Evolutionary conservation across 306 rosid species (phyloP).

Genomic region (Lablab purpureus): DNA sequence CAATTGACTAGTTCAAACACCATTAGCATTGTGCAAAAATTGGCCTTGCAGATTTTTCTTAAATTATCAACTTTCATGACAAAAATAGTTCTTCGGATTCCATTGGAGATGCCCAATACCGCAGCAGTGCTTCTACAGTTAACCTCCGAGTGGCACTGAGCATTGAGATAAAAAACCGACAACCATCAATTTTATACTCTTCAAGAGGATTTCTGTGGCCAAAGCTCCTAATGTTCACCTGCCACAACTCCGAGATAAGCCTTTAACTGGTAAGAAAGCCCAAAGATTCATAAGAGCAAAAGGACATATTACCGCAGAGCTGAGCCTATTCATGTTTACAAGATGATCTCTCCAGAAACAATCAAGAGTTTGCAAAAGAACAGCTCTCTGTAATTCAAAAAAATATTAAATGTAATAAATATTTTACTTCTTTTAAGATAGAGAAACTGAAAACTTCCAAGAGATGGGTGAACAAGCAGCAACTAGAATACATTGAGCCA

Average conservation of each 20-base stretch:
- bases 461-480: constrained; percentile 32
- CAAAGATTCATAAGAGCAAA: constrained; percentile 39
- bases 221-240: constrained; percentile 95
- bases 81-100: constrained; percentile 74
- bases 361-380: constrained; percentile 92
- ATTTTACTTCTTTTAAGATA: background rate
- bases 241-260: constrained; percentile 56
- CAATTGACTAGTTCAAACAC: constrained; percentile 9
- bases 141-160: constrained; percentile 94
- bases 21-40: background rate
- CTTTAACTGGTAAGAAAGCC: constrained; percentile 24
- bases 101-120: constrained; percentile 91
- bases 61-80: constrained; percentile 44
- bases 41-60: constrained; percentile 10
- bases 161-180: constrained; percentile 96
- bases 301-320: constrained; percentile 77
- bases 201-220: constrained; percentile 99
- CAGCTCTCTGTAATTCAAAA: constrained; percentile 78
- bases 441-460: constrained; percentile 1
- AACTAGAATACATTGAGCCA: constrained; percentile 30
- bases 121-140: constrained; percentile 90
- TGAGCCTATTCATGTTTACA: constrained; percentile 93
- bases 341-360: constrained; percentile 99
- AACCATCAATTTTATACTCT: constrained; percentile 97
- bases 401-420: constrained; percentile 20